Evolutionary conservation across 129 eudicot species (phyloP), one percentile per base, ranked within the genome.

Genomic region (Flaveria linearis): DNA sequence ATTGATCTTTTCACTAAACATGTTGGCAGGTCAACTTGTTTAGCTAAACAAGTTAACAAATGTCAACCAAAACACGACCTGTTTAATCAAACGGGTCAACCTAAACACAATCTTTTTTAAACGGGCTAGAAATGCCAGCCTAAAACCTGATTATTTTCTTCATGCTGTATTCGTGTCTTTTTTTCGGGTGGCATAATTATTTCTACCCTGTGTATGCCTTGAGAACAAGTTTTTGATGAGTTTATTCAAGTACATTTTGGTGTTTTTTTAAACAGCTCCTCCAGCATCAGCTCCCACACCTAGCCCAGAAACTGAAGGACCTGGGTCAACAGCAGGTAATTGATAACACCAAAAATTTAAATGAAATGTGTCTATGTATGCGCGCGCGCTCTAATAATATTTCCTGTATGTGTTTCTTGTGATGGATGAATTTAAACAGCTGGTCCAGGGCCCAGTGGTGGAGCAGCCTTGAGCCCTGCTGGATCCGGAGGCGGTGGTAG

Each of bases 291-390:
- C 84, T 66, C 84, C 84, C 36, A 26, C 63, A 57, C 80, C 80
- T 67, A 10, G 36, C 70, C 15, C 75, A 56, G 10, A 15, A 36
- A 51, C 72, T 70, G 82, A 73, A 18, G 71, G 80, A 74, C 84
- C 80, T 18, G 76, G 76, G 46, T 57, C 76, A 60, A 18, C 80
- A 45, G 25, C 79, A 80, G 84, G 84, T 80, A 74, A 66, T 36
- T 9, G 1, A 23, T 3, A 46, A 16, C 49, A 25, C 18, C 68
- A 28, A 26, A 28, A 26, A 13, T 2, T 61, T 25, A 61, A 26
- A n/a, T 20, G 2, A 13, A 69, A 13, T 33, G 43, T 46, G 17
- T 63, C 10, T 63, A 17, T 16, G 9, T 20, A 20, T 25, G 49
- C 13, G 39, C 5, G 22, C 26, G 49, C 20, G 39, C 52, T 17